These are phyloP conservation scores for Xylariales sp. DNA, from an alignment of 2,329 filamentous ascomycete species.

Conservation along the genomic window DNA sequence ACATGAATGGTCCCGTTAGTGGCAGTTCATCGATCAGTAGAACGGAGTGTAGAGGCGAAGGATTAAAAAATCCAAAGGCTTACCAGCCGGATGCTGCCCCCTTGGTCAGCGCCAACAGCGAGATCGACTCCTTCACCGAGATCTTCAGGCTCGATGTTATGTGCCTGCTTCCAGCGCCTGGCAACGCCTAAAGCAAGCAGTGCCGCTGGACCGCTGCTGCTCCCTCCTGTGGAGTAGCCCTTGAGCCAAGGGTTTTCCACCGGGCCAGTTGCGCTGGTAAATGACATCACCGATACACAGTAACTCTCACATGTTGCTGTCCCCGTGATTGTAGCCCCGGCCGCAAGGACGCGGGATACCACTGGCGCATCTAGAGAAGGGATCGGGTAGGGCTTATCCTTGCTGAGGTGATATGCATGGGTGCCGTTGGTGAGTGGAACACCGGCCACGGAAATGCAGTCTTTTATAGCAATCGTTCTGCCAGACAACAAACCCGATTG, in stretches of 20 bases:
- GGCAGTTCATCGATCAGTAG: too few relatives aligned
- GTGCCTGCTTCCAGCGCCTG: slow-evolving; percentile 6
- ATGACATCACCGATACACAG: slow-evolving; percentile 29
- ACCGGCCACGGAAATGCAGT: slow-evolving; percentile 28
- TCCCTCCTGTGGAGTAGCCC: slow-evolving; percentile 28
- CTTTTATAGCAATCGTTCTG: slow-evolving; percentile 27
- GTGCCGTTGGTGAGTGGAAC: slow-evolving; percentile 29
- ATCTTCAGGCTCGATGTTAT: slow-evolving; percentile 5
- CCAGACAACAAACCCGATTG: slow-evolving; percentile 16
- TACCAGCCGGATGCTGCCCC: slow-evolving; percentile 25
- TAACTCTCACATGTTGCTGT: slow-evolving; percentile 33
- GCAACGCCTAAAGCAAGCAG: slow-evolving; percentile 19
- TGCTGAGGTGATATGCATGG: slow-evolving; percentile 22
- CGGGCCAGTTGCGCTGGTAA: slow-evolving; percentile 27
- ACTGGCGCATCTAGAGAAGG: slow-evolving; percentile 28
- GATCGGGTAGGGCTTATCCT: slow-evolving; percentile 20
- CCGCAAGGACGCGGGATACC: slow-evolving; percentile 25
- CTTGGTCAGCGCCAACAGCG: slow-evolving; percentile 33
- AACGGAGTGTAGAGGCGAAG: neutral
- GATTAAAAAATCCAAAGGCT: neutral
- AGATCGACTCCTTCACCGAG: slow-evolving; percentile 16
- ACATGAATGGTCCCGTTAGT: neutral
- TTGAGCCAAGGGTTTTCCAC: slow-evolving; percentile 28
- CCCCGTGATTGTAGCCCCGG: slow-evolving; percentile 26
- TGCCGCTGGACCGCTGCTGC: slow-evolving; percentile 29